A percentile compares a stretch with the other conserved stretches of the same genome.
These are phyloP conservation scores for Euphorbia schlechtendalii DNA, from an alignment of 441 rosid species.

Conservation along the genomic window DNA sequence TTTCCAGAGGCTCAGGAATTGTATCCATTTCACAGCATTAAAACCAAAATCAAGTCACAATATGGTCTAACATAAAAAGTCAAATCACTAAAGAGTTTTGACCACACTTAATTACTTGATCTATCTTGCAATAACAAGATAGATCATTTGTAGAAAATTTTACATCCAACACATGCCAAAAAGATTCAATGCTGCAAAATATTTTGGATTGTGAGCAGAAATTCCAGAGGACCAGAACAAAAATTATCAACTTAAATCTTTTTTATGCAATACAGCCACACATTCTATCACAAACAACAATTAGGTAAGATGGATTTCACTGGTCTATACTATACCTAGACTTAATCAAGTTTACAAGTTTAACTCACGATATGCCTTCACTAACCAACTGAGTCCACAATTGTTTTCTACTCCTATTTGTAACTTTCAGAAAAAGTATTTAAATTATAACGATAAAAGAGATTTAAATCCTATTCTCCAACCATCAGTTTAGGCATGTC, in stretches of 20 bases:
- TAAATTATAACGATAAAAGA: not conserved
- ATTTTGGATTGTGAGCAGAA: too few species aligned
- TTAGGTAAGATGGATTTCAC: not conserved
- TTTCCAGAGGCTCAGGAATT: constrained; percentile 44
- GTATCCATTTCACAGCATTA: constrained; percentile 42
- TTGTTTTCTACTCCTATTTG: not conserved
- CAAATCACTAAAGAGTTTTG: not conserved
- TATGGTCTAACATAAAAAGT: not conserved
- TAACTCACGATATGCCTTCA: not conserved
- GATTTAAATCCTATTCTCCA: not conserved
- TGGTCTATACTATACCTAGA: not conserved
- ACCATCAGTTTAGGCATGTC: not conserved
- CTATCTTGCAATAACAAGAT: not conserved
- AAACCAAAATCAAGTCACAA: constrained; percentile 10
- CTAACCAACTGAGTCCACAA: not conserved
- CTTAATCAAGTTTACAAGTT: not conserved
- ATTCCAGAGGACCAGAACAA: not conserved
- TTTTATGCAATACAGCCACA: not conserved
- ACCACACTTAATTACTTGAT: not conserved
- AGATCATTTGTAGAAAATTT: not conserved
- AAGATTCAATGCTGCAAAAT: not conserved
- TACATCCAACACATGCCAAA: not conserved
- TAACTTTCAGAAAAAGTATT: not conserved
- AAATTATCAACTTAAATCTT: not conserved
- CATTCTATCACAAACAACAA: not conserved